phyloP scores from a whole-genome alignment of 2,329 filamentous ascomycete species.

The Coniochaeta prunicola region DNA sequence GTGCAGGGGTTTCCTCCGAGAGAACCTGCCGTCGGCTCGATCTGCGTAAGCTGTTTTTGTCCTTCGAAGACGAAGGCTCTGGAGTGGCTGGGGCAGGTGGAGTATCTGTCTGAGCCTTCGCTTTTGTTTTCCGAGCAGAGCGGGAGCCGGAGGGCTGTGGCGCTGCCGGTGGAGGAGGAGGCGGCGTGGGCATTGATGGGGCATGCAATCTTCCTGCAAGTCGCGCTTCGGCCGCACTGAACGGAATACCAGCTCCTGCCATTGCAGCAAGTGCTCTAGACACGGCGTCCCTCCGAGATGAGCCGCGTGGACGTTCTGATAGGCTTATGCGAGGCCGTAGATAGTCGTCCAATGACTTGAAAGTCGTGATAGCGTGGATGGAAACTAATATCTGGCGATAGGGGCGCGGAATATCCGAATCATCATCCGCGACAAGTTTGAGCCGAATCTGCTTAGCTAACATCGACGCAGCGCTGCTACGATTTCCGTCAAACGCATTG shows the following conservation, averaged over 20 bases:
- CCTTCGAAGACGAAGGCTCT: conserved; percentile 41
- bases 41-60: conserved; percentile 41
- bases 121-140: conserved; percentile 36
- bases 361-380: conserved; percentile 96
- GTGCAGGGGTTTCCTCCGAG: conserved; percentile 40
- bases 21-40: conserved; percentile 54
- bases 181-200: conserved; percentile 16
- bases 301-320: conserved; percentile 62
- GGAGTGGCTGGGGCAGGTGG: conserved; percentile 33
- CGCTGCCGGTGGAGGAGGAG: conserved; percentile 26
- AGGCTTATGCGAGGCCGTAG: conserved; percentile 81
- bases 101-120: conserved; percentile 34
- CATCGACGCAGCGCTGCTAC: conserved; percentile 91
- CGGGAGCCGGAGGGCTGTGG: conserved; percentile 36
- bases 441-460: conserved; percentile 90
- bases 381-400: conserved; percentile 97
- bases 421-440: conserved; percentile 80
- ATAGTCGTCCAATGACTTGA: conserved; percentile 95
- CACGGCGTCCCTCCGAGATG: conserved; percentile 55
- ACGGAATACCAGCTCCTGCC: conserved; percentile 57
- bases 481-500: conserved; percentile 81
- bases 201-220: conserved; percentile 35
- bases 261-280: conserved; percentile 68
- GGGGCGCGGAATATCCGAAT: conserved; percentile 78
- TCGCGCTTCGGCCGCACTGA: conserved; percentile 37